Percentiles rank a stretch among this genome's conserved stretches.
Evolutionary conservation across 495 filamentous ascomycete genomes (phyloP).

Genomic region (Neurospora sp.): DNA sequence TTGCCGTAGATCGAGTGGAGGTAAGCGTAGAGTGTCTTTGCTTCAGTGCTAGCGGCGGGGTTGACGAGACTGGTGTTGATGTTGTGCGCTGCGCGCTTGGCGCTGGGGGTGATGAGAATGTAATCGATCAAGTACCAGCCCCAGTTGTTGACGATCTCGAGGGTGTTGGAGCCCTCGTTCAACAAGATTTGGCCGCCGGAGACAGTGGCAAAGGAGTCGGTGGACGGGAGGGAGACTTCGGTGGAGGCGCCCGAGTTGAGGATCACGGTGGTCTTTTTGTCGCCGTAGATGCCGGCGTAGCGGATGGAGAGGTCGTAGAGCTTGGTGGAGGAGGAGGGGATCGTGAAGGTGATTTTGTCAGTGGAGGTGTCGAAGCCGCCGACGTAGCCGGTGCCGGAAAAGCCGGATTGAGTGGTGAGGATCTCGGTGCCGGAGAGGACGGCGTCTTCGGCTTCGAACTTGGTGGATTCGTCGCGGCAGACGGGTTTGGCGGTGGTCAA

Average conservation of each 20-base stretch:
- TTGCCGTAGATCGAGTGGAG: constrained; percentile 35
- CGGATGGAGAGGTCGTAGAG: constrained; percentile 33
- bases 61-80: constrained; percentile 25
- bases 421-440: constrained; percentile 25
- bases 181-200: constrained; percentile 33
- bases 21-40: constrained; percentile 24
- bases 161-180: constrained; percentile 31
- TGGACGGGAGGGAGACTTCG: constrained; percentile 28
- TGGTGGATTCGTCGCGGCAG: constrained; percentile 1
- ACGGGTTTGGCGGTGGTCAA: neutral
- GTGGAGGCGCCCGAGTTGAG: constrained; percentile 28
- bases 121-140: constrained; percentile 38
- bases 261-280: constrained; percentile 30
- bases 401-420: constrained; percentile 24
- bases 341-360: constrained; percentile 32
- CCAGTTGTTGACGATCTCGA: constrained; percentile 38
- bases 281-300: constrained; percentile 32
- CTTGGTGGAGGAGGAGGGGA: constrained; percentile 16
- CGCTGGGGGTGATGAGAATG: constrained; percentile 27
- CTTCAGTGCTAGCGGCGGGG: constrained; percentile 12
- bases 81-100: constrained; percentile 26
- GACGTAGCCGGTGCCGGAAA: constrained; percentile 33
- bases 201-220: constrained; percentile 17
- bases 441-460: constrained; percentile 33
- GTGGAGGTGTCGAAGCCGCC: constrained; percentile 26